A percentile compares a stretch with the other conserved stretches of the same genome.
Conservation (phyloP, 2,329 filamentous ascomycete genomes). For the Ascocoryne sarcoides region DNA sequence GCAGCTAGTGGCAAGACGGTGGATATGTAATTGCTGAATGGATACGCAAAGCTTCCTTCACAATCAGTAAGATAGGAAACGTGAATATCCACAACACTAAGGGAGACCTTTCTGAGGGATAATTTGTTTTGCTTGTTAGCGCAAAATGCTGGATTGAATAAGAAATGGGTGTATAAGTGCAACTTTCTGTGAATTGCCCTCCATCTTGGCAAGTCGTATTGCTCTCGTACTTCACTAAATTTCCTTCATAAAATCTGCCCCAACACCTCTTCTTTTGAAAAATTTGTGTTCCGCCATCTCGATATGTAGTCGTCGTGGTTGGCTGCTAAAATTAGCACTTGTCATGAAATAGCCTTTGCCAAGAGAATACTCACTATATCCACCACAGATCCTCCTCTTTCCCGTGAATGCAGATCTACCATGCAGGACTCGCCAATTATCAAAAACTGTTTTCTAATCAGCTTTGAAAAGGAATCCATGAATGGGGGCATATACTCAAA, state of each 20-base stretch:
- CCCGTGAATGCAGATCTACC: constrained; percentile 78
- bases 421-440: constrained; percentile 93
- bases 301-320: constrained; percentile 76
- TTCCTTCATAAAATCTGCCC: constrained; percentile 21
- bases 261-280: constrained; percentile 28
- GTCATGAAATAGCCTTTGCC: too few relatives aligned
- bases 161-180: too few relatives aligned
- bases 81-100: too few relatives aligned
- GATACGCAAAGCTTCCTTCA: too few relatives aligned
- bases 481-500: constrained; percentile 48
- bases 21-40: constrained; percentile 13
- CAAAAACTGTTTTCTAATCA: constrained; percentile 56
- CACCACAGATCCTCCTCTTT: constrained; percentile 79
- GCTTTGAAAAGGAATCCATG: not conserved
- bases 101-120: too few relatives aligned
- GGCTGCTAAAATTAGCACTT: constrained; percentile 39
- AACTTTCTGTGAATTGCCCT: too few relatives aligned
- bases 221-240: too few relatives aligned
- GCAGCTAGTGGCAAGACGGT: constrained; percentile 37
- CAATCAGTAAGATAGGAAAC: too few relatives aligned
- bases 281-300: constrained; percentile 64
- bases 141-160: too few relatives aligned
- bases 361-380: constrained; percentile 59
- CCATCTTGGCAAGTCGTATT: too few relatives aligned
- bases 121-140: too few relatives aligned